Evolutionary conservation across 352 stramenopile genomes (phyloP).

Genomic region (Elongisporangium anandrum): DNA sequence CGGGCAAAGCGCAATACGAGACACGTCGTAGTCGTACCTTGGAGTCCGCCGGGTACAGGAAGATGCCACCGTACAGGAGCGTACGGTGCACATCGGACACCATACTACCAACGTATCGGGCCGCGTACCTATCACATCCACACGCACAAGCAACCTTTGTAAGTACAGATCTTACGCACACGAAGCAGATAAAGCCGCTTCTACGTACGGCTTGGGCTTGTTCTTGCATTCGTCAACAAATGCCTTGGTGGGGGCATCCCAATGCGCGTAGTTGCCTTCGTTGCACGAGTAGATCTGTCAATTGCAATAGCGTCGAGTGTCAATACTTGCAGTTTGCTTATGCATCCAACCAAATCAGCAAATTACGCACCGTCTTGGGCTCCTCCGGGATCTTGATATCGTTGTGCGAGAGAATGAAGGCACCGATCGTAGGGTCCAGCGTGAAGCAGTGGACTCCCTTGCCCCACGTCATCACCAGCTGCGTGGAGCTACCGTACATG

Average conservation of each 20-base stretch:
- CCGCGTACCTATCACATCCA: slow-evolving; percentile 63
- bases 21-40: slow-evolving; percentile 68
- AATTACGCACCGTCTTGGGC: slow-evolving; percentile 59
- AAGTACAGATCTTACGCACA: no score
- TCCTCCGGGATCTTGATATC: slow-evolving; percentile 94
- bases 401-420: slow-evolving; percentile 96
- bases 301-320: neutral
- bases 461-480: slow-evolving; percentile 96
- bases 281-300: slow-evolving; percentile 96
- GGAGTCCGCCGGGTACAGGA: slow-evolving; percentile 95
- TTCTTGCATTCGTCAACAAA: slow-evolving; percentile 89
- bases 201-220: slow-evolving; percentile 52
- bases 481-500: slow-evolving; percentile 97
- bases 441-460: slow-evolving; percentile 96
- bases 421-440: slow-evolving; percentile 96
- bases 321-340: neutral
- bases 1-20: neutral
- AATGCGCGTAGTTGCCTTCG: slow-evolving; percentile 95
- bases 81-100: slow-evolving; percentile 99
- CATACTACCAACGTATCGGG: slow-evolving; percentile 98
- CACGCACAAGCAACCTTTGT: no score
- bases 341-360: neutral
- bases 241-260: slow-evolving; percentile 91
- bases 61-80: slow-evolving; percentile 98
- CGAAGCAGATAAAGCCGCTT: no score